phyloP scores from a whole-genome alignment of 805 yeast genomes.

The Myxozyma vanderwaltii region DNA sequence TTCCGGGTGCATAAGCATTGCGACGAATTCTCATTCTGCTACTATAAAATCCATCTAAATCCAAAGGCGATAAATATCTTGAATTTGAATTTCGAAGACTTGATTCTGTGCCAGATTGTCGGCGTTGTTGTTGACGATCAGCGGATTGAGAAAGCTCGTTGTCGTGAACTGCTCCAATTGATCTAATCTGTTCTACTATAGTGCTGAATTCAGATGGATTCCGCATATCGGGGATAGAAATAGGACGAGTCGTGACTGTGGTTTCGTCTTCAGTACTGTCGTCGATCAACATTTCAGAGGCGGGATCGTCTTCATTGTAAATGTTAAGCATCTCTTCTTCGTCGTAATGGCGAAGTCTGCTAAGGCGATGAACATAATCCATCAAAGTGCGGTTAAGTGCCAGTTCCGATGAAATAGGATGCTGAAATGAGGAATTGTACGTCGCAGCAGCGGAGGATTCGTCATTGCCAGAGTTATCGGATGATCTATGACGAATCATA shows the following conservation, averaged over 20 bases:
- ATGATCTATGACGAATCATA: not conserved
- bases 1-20: constrained; percentile 7
- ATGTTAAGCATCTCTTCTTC: not conserved
- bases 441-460: not conserved
- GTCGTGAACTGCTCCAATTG: constrained; percentile 23
- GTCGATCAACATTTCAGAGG: not conserved
- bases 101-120: not conserved
- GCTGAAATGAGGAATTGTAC: not conserved
- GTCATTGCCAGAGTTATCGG: not conserved
- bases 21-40: constrained; percentile 23
- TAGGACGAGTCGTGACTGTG: not conserved
- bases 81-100: not conserved
- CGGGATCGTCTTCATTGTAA: not conserved
- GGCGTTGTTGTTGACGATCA: not conserved
- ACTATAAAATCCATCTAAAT: constrained; percentile 28
- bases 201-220: constrained; percentile 11
- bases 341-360: constrained; percentile 37
- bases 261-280: not conserved
- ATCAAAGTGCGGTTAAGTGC: constrained; percentile 22
- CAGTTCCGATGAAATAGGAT: constrained; percentile 14
- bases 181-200: constrained; percentile 24
- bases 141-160: not conserved
- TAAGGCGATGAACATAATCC: constrained; percentile 25
- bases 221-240: constrained; percentile 2
- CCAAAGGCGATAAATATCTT: constrained; percentile 24